Conservation (phyloP, 495 filamentous ascomycete species). For the Penicillium flavigenum region DNA sequence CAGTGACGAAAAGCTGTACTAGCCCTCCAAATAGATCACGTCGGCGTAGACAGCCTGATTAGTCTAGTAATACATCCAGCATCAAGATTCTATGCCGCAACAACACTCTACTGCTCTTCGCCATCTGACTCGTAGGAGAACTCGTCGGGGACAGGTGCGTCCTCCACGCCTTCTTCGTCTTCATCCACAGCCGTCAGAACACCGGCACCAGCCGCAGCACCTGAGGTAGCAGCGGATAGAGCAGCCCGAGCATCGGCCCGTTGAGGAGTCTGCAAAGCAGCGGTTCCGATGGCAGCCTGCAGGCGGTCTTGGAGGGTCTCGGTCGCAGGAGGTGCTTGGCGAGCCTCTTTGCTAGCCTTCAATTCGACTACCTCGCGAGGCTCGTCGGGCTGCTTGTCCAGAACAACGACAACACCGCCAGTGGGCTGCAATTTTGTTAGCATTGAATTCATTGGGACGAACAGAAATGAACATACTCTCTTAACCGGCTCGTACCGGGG, state of each 20-base stretch:
- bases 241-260: constrained; percentile 34
- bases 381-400: constrained; percentile 80
- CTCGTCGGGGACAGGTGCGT: constrained; percentile 73
- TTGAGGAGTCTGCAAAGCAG: constrained; percentile 42
- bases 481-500: constrained; percentile 93
- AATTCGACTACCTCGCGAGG: constrained; percentile 78
- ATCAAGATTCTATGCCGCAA: constrained; percentile 21
- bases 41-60: constrained; percentile 33
- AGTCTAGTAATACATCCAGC: constrained; percentile 51
- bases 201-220: constrained; percentile 55
- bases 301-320: constrained; percentile 48
- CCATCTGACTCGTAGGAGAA: constrained; percentile 85
- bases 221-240: constrained; percentile 47
- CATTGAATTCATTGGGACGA: constrained; percentile 12
- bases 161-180: constrained; percentile 77
- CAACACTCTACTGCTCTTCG: constrained; percentile 55
- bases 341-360: constrained; percentile 76
- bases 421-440: constrained; percentile 71
- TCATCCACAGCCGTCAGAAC: constrained; percentile 83
- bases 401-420: constrained; percentile 84
- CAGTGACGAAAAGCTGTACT: constrained; percentile 7
- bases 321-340: constrained; percentile 56
- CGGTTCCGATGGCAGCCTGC: constrained; percentile 39
- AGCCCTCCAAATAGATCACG: constrained; percentile 26
- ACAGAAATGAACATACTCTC: constrained; percentile 60